Base-by-base conservation (phyloP, 768 basidiomycete species). In the Exidia glandulosa region DNA sequence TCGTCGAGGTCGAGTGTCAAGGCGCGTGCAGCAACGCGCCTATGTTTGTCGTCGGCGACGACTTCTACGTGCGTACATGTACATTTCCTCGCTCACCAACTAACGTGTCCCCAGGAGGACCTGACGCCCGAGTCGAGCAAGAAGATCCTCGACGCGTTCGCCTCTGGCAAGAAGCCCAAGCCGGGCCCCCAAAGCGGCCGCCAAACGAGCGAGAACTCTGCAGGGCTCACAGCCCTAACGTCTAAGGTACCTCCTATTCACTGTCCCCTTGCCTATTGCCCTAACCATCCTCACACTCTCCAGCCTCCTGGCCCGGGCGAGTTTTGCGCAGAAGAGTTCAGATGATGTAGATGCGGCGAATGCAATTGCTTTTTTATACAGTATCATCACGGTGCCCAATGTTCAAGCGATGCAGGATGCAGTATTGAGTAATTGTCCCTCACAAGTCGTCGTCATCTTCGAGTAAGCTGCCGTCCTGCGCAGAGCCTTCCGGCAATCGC, bases 1-100 rank as follows among this genome's bases (percentile, higher is more conserved):
- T 98, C 47, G 81, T 99, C 60, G 96, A 99, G 74, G 96, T 98
- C 31, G 96, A 99, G 75, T 99, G 96, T 73, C 87, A 97, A 68
- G 96, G 96, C 60, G 95, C 96, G 58, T 99, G 96, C 77, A 91
- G 88, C 67, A 99, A 97, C 74, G 96, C 93, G 30, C 92, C 90
- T 50, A 98, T 98, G 96, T 78, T 99, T 73, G 93, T 86, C 62
- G 80, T 99, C 67, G 87, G 88, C 30, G 96, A 99, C 69, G 93
- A 98, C 72, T 99, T 94, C 77, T 99, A 96, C 71, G 93, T 92
- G 68, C 63, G 88, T 74, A 2, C n/a, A n/a, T n/a, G 3, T 32
- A 12, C n/a, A 12, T 59, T 6, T 60, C 33, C 47, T 33, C 57
- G 1, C 31, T 9, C 6, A 47, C 31, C 32, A 29, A 6, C 19